Base-by-base conservation (phyloP, 2,329 filamentous ascomycete genomes). In the Lachnellula subtilissima region DNA sequence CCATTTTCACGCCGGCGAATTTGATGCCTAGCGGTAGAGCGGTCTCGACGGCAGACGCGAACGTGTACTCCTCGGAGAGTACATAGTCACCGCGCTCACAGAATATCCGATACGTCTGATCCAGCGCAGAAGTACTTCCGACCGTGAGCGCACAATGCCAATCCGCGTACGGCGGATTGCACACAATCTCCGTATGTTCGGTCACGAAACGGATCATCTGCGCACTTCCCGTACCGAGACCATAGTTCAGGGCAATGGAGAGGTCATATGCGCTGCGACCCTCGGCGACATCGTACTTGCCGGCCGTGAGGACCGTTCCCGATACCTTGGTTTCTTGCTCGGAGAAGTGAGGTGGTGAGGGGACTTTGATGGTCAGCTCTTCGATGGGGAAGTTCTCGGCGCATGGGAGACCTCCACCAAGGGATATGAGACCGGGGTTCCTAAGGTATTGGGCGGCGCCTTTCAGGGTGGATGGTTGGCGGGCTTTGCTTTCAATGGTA, bases 301-400 rank as follows among this genome's bases (percentile, higher is more conserved):
- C 90, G 19, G 90, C 83, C 22, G 74, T 82, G 37, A 92, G 67
- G 4, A 79, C 75, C 23, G 80, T 74, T 11, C 87, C 89, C 0
- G 78, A 77, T 15, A 79, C 71, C n/a, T 76, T 72, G 1, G 85
- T 86, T 53, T 86, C 86, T 32, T 80, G 74, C 64, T 92, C 87
- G 5, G 85, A 84, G 70, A 94, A 96, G 58, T 83, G 73, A 5
- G 87, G 85, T 15, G 84, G 75, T 1, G 75, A 74, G 15, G 91
- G 90, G 1, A 95, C 83, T 64, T 87, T 89, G 73, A 96, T 74
- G 61, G 79, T 81, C 50, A 97, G 73, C 61, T 87, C 80, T 62
- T 93, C 85, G 66, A 97, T 86, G n/a, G 94, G 94, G 68, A 99
- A 99, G 73, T 95, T 90, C 70, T 93, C 86, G 58, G 89, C 83